These are phyloP conservation scores for Shiraia sp. DNA, from an alignment of 2,329 filamentous ascomycete species.

Conservation along the genomic window DNA sequence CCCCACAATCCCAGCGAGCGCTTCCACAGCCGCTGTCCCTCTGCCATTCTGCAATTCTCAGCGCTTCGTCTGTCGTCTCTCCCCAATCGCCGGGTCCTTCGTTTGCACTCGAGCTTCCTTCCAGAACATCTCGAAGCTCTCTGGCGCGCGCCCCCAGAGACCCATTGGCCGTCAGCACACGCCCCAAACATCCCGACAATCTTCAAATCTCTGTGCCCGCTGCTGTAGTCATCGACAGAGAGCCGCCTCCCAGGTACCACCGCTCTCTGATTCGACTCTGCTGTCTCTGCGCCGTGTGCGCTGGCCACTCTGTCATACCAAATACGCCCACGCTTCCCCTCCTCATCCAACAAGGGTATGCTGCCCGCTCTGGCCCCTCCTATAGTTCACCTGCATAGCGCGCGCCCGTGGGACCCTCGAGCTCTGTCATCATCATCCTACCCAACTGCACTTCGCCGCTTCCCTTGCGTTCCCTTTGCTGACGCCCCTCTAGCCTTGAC, in stretches of 20 bases:
- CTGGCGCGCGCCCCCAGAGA: slow-evolving; percentile 21
- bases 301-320: slow-evolving; percentile 6
- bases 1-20: slow-evolving; percentile 36
- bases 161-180: slow-evolving; percentile 31
- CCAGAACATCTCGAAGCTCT: slow-evolving; percentile 27
- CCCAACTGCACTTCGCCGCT: slow-evolving; percentile 11
- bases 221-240: slow-evolving; percentile 15
- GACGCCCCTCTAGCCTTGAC: slow-evolving; percentile 16
- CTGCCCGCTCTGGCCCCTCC: slow-evolving; percentile 13
- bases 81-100: slow-evolving; percentile 29
- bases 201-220: slow-evolving; percentile 21
- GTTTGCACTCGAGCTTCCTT: slow-evolving; percentile 13
- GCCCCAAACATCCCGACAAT: slow-evolving; percentile 26
- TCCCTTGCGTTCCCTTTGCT: slow-evolving; percentile 15
- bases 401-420: slow-evolving; percentile 6
- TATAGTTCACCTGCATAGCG: slow-evolving; percentile 12
- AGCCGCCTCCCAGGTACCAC: slow-evolving; percentile 29
- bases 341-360: slow-evolving; percentile 1
- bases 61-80: slow-evolving; percentile 17
- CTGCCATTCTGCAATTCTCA: slow-evolving; percentile 36
- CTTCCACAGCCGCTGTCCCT: slow-evolving; percentile 38
- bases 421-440: slow-evolving; percentile 8
- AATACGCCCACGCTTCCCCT: slow-evolving; percentile 5
- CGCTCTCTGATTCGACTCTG: slow-evolving; percentile 26
- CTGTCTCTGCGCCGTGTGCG: slow-evolving; percentile 29